Base-by-base conservation (phyloP, 768 basidiomycete genomes). In the Kwoniella bestiolae region DNA sequence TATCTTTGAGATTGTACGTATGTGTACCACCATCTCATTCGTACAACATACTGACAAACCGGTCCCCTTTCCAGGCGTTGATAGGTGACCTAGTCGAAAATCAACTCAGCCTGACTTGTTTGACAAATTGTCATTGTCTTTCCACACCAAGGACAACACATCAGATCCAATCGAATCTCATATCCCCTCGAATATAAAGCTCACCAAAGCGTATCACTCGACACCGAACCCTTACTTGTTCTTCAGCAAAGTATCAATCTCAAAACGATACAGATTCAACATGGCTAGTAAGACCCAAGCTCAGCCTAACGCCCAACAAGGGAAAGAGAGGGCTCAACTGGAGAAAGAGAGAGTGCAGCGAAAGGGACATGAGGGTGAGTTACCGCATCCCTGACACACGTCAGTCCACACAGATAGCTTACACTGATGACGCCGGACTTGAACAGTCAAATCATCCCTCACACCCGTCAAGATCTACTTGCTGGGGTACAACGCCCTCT, bases 401-500 rank as follows among this genome's bases (percentile, higher is more conserved):
- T 3, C 7, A 0, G 12, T 18, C 38, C 12, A 41, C 0, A 18
- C 12, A 41, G 11, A 41, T 41, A 5, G 18, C 12, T 2, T 11
- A 46, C 21, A 31, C 32, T 57, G 56, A 41, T 57, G 8, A 38
- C 23, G 14, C n/a, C 21, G 4, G 34, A n/a, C 8, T 5, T 11
- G 5, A 25, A 9, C 41, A 63, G 59, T 60, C 60, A 61, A 45
- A 29, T 53, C 64, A 44, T 52, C 67, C 28, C 61, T 74, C 5
- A 72, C 74, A 9, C 72, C 75, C 0, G 31, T 78, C 63, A 79
- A 76, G 41, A 53, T 68, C 78, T 96, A 95, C 82, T 85, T 97
- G 3, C 72, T 91, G 60, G 78, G 82, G 0, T 97, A 94, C 85
- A 96, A 97, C 82, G 71, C 85, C 68, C 73, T 88, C 35, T 93